A percentile compares a stretch with the other conserved stretches of the same genome.
Conservation (phyloP, 345 rosid species). For the Salix exigua region DNA sequence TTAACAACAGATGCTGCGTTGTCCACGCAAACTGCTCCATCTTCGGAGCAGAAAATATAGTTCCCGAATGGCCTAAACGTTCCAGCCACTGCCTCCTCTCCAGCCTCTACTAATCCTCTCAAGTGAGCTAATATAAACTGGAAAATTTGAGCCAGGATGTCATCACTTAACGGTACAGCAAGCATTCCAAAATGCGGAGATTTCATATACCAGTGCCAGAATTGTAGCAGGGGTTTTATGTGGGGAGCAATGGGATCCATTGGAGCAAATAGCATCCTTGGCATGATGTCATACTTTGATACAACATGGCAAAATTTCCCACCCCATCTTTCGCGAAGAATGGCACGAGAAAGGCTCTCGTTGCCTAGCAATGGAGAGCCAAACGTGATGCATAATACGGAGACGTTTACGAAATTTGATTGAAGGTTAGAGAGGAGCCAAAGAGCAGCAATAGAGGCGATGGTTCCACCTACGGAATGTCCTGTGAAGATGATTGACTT, state of each 20-base stretch:
- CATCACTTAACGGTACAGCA: conserved; percentile 19
- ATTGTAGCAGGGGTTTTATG: conserved; percentile 21
- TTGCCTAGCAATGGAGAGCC: conserved; percentile 83
- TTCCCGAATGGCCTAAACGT: conserved; percentile 70
- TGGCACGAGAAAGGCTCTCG: conserved; percentile 48
- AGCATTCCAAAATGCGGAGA: conserved; percentile 3
- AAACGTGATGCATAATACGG: conserved; percentile 66
- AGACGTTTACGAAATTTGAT: conserved; percentile 15
- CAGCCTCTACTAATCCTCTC: neutral
- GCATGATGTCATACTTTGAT: conserved; percentile 51
- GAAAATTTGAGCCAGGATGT: conserved; percentile 21
- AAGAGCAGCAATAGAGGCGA: conserved; percentile 67
- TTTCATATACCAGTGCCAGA: conserved; percentile 33
- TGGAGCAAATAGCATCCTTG: conserved; percentile 46
- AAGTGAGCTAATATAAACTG: conserved; percentile 13
- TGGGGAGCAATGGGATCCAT: conserved; percentile 18
- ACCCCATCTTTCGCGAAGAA: conserved; percentile 54
- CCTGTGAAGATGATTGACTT: conserved; percentile 68
- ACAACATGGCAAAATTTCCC: conserved; percentile 73
- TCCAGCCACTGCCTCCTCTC: conserved; percentile 3
- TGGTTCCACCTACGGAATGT: conserved; percentile 74
- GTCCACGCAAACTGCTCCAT: conserved; percentile 77
- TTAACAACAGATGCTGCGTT: conserved; percentile 43
- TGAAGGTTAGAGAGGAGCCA: conserved; percentile 61
- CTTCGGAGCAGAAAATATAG: conserved; percentile 58